Percentiles rank a stretch among this genome's conserved stretches.
Conservation (phyloP, 306 rosid genomes). For the Urtica urens region DNA sequence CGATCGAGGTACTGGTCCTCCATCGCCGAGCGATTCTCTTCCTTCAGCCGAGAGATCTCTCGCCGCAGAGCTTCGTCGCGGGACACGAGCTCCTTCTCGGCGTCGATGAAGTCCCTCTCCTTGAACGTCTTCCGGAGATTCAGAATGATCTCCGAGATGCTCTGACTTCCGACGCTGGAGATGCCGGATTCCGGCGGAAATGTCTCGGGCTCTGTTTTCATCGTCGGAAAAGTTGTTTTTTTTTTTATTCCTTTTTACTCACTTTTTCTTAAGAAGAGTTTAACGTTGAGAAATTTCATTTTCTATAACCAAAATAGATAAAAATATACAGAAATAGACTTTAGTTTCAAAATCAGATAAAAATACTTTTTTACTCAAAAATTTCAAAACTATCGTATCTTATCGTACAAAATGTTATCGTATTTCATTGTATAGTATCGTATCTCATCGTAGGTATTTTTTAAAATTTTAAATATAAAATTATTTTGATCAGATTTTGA, state of each 20-base stretch:
- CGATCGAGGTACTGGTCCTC: neutral
- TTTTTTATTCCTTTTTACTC: neutral
- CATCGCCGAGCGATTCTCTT: neutral
- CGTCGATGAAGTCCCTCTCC: neutral
- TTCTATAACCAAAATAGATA: too few species aligned
- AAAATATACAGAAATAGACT: too few species aligned
- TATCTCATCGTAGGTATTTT: too few species aligned
- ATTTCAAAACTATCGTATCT: too few species aligned
- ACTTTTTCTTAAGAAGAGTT: too few species aligned
- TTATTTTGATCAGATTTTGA: too few species aligned
- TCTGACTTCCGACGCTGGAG: neutral
- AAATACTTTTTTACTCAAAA: too few species aligned
- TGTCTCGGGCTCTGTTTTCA: neutral
- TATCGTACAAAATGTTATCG: too few species aligned
- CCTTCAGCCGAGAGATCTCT: neutral
- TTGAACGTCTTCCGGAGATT: constrained; percentile 2
- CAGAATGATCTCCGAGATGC: constrained; percentile 12
- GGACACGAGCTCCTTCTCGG: constrained; percentile 3
- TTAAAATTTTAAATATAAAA: too few species aligned
- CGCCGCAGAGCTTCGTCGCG: constrained; percentile 3
- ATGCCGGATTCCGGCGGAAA: neutral
- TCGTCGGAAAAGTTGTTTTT: neutral
- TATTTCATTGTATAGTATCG: too few species aligned
- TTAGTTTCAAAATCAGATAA: too few species aligned
- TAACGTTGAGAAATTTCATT: too few species aligned